phyloP scores from a whole-genome alignment of 108 stramenopile species.

The Fragilaria radians region DNA sequence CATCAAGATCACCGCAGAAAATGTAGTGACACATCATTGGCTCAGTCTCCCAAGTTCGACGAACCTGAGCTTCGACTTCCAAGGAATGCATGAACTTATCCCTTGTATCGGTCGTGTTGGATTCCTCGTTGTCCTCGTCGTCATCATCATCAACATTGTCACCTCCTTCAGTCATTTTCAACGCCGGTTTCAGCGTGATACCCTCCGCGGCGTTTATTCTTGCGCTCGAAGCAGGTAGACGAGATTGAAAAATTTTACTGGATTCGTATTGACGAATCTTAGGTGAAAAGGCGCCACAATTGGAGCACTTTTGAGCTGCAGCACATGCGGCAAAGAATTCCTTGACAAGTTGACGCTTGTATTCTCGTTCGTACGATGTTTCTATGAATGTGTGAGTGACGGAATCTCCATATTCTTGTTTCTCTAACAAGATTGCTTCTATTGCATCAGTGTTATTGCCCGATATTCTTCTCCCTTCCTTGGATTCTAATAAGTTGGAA shows the following conservation, averaged over 20 bases:
- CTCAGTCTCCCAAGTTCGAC: slow-evolving; percentile 82
- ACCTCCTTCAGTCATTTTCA: slow-evolving; percentile 20
- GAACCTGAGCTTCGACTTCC: slow-evolving; percentile 90
- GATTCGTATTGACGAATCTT: slow-evolving; percentile 90
- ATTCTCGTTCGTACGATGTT: slow-evolving; percentile 58
- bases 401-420: neutral
- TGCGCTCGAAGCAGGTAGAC: slow-evolving; percentile 29
- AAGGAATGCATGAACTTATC: slow-evolving; percentile 84
- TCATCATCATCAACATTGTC: slow-evolving; percentile 9
- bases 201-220: slow-evolving; percentile 54
- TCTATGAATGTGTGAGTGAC: neutral
- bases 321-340: slow-evolving; percentile 61
- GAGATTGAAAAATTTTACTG: slow-evolving; percentile 90
- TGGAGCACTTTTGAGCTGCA: slow-evolving; percentile 61
- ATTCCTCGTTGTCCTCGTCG: slow-evolving; percentile 8
- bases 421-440: neutral
- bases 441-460: neutral
- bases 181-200: slow-evolving; percentile 56
- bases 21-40: slow-evolving; percentile 52
- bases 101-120: slow-evolving; percentile 6
- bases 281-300: slow-evolving; percentile 85
- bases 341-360: slow-evolving; percentile 52
- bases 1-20: slow-evolving; percentile 51
- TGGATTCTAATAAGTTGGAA: neutral
- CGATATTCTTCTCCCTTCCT: slow-evolving; percentile 2